Evolutionary conservation across 164 flowering plant genomes (phyloP), one percentile per base, ranked within the genome.

Genomic region (Stephania yunnanensis): DNA sequence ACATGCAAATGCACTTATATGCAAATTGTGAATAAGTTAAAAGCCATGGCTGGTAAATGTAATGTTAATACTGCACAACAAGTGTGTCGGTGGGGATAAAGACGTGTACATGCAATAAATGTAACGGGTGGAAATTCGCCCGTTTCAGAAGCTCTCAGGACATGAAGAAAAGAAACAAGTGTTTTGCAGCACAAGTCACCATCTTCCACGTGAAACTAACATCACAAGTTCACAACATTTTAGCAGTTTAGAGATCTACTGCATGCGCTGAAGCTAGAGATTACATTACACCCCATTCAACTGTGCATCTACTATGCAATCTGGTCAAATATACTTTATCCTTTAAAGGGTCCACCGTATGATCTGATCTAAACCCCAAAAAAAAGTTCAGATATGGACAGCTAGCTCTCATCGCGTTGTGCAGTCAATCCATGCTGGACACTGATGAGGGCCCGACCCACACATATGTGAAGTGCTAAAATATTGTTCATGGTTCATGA

Each of bases 91-190:
- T 63, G 36, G 69, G 25, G 72, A 15, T 8, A 61, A 65, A 1
- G 69, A 15, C 66, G 66, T 58, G 67, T n/a, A 15, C 7, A 1
- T 19, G 6, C 45, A 69, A 73, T 69, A 50, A 73, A 73, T 77
- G 63, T 17, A 73, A 70, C 58, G 52, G 74, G 66, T 69, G 66
- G 52, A 69, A 78, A 19, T 69, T 46, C 15, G 42, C 71, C 72
- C 36, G 68, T 71, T 77, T n/a, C 52, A 63, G 50, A 46, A 11
- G 13, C 45, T 44, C 45, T 44, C 2, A 13, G 22, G 44, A 22
- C 25, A 55, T 20, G 46, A 58, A 19, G 20, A 22, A 15, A 19
- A 19, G 7, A 11, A 58, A 50, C 55, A 50, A 58, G 64, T 58
- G 64, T n/a, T 58, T 58, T 52, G 25, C 67, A 52, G 68, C 25